Conservation (phyloP, 1,284 basidiomycete genomes). For the Heterobasidion irregulare region DNA sequence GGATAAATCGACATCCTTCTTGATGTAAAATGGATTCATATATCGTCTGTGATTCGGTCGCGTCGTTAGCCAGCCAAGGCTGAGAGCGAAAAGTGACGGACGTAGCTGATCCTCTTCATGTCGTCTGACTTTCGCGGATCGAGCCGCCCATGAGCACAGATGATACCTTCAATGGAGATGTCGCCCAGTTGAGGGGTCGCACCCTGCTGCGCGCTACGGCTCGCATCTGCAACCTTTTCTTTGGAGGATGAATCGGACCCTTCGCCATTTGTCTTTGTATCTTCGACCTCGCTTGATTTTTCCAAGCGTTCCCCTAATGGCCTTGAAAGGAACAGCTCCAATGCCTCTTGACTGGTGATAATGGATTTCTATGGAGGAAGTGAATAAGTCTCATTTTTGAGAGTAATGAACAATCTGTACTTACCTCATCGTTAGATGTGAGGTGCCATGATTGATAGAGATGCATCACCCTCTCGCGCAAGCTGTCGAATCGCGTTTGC, state of each 20-base stretch:
- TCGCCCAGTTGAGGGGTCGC: neutral
- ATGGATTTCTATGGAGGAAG: constrained; percentile 34
- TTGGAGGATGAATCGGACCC: neutral
- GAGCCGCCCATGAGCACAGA: constrained; percentile 52
- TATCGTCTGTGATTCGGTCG: constrained; percentile 29
- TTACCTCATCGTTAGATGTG: constrained; percentile 37
- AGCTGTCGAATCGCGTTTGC: constrained; percentile 35
- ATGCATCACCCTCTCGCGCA: constrained; percentile 43
- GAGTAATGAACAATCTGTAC: constrained; percentile 2
- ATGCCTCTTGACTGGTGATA: constrained; percentile 48
- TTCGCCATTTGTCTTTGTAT: constrained; percentile 1
- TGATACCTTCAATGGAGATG: constrained; percentile 29
- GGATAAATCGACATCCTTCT: constrained; percentile 40
- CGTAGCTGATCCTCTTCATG: constrained; percentile 60
- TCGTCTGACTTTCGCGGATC: constrained; percentile 45
- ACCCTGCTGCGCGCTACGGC: too few relatives aligned
- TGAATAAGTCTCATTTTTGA: neutral
- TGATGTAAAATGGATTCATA: constrained; percentile 35
- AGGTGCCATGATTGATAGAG: constrained; percentile 62
- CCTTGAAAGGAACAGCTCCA: constrained; percentile 54
- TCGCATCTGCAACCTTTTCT: too few relatives aligned
- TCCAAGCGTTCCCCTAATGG: constrained; percentile 19
- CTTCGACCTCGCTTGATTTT: constrained; percentile 2
- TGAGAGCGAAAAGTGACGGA: constrained; percentile 16
- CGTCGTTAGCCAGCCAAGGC: too few relatives aligned